Evolutionary conservation across 140 eudicot genomes (phyloP), one percentile per base, ranked within the genome.

Genomic region (Stevia rebaudiana): DNA sequence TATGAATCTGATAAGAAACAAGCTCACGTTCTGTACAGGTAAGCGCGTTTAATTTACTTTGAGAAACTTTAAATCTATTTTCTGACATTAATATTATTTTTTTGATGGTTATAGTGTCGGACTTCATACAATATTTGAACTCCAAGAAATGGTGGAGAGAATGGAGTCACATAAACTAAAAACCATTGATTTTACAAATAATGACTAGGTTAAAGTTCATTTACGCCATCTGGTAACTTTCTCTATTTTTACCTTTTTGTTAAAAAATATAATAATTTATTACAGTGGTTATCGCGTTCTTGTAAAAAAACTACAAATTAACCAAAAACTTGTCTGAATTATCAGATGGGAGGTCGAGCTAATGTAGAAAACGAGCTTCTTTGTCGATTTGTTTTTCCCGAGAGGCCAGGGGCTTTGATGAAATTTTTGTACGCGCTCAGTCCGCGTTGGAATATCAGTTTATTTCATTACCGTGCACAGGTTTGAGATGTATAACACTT

Each of bases 381-480:
- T 28, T 91, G 95, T 62, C 83, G 98, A 53, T 91, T 91, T 68
- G 72, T 84, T 17, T 91, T 91, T 31, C 98, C 98, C 0, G 98
- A 91, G 68, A 80, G 91, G 63, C 96, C 95, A 10, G 98, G 98
- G 72, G 83, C 96, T 39, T 73, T 87, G 70, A 87, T 87, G 98
- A 82, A 87, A 60, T 91, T 91, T 22, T 71, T 91, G 78, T 85
- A 84, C 57, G 85, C 78, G 8, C 62, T 91, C 21, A 91, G 98
- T 67, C 95, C 98, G 24, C 78, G 87, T 23, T 87, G 98, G 98
- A 91, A 91, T 73, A 91, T 91, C 33, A 87, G 85, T 65, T 84
- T 91, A 79, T 91, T 91, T 71, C 98, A 91, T 73, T 91, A 91
- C 62, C 95, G 96, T 33, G 88, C 88, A 65, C 97, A 90, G 94